Evolutionary conservation across 1,284 basidiomycete species (phyloP).

Genomic region (Erythrobasidium hasegawianum): DNA sequence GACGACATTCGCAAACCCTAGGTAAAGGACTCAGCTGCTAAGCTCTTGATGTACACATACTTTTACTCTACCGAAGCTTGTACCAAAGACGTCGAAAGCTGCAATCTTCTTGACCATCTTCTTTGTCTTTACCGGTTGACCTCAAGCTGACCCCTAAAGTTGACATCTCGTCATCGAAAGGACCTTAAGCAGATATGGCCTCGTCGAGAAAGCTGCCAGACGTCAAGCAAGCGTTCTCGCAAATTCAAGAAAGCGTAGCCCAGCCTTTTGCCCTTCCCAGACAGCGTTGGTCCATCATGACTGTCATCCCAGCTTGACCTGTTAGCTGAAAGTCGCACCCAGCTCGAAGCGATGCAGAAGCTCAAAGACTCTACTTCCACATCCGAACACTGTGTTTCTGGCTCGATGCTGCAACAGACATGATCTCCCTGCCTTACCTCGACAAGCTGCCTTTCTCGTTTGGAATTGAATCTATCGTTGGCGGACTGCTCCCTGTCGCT

Average conservation of each 20-base stretch:
- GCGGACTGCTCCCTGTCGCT: constrained; percentile 16
- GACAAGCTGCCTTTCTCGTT: constrained; percentile 32
- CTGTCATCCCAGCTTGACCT: not conserved
- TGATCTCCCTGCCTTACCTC: constrained; percentile 22
- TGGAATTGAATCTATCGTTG: constrained; percentile 30
- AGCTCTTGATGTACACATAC: not conserved
- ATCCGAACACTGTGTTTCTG: constrained; percentile 32
- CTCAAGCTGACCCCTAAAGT: too few species aligned
- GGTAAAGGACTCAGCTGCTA: not conserved
- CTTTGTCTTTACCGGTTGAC: not conserved
- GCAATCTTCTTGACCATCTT: constrained; percentile 33
- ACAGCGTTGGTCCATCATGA: not conserved
- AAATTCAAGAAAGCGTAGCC: constrained; percentile 22
- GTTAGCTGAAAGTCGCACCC: not conserved
- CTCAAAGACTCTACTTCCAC: constrained; percentile 31
- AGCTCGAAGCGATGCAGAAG: constrained; percentile 23
- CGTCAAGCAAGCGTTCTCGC: constrained; percentile 17
- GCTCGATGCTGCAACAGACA: constrained; percentile 28
- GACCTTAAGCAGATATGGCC: too few species aligned
- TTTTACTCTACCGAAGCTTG: constrained; percentile 30
- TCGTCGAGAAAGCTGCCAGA: constrained; percentile 5
- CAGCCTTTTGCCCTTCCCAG: constrained; percentile 32
- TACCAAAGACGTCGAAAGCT: constrained; percentile 35
- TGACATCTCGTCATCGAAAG: too few species aligned
- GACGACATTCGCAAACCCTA: constrained; percentile 33